Percentiles rank a stretch among this genome's conserved stretches.
Conservation (phyloP, 331 rosid genomes). For the Arachis monticola region DNA sequence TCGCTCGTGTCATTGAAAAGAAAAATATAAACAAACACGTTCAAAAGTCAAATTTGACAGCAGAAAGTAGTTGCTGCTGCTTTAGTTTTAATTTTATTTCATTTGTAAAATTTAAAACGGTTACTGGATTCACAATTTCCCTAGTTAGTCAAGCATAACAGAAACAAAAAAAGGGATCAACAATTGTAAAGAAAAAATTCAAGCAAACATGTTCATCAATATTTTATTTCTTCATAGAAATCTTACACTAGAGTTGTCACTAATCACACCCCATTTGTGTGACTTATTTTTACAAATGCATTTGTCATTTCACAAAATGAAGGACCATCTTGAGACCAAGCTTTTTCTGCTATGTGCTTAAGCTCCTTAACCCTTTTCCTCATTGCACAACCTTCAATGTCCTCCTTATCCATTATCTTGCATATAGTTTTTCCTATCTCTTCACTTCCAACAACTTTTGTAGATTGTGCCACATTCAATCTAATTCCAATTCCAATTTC, state of each 20-base stretch:
- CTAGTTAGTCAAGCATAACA: too few species aligned
- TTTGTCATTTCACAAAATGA: background rate
- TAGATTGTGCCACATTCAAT: background rate
- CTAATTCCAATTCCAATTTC: background rate
- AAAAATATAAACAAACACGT: too few species aligned
- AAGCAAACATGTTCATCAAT: too few species aligned
- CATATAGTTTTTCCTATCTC: constrained; percentile 7
- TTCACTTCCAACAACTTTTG: constrained; percentile 9
- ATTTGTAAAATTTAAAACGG: background rate
- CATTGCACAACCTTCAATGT: background rate
- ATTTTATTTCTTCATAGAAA: too few species aligned
- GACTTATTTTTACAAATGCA: background rate
- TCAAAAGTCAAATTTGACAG: too few species aligned
- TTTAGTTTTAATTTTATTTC: too few species aligned
- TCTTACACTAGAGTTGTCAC: background rate
- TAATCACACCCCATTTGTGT: background rate
- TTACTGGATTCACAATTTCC: too few species aligned
- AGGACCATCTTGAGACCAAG: background rate
- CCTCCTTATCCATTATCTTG: constrained; percentile 11
- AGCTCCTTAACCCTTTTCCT: constrained; percentile 29
- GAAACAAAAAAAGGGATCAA: too few species aligned
- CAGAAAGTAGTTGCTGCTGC: too few species aligned
- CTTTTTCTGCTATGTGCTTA: background rate
- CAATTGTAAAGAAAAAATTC: too few species aligned
- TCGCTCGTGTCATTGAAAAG: too few species aligned